Percentiles rank a stretch among this genome's conserved stretches.
These are phyloP conservation scores for Stevia rebaudiana DNA, from an alignment of 140 eudicot genomes.

Conservation along the genomic window DNA sequence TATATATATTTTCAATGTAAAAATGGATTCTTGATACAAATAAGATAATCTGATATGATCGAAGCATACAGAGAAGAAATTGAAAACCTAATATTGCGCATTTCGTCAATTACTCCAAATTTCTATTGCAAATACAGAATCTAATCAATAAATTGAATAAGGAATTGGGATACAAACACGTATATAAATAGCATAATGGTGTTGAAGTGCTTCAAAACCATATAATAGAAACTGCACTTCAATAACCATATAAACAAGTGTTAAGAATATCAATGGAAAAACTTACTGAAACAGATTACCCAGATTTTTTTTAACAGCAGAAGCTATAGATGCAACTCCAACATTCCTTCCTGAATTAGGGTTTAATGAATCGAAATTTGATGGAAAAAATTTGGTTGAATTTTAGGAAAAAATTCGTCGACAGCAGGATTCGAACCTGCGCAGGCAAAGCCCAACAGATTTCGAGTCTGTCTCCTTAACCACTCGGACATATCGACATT, in stretches of 20 bases:
- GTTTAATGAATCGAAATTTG: neutral
- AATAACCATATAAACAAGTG: neutral
- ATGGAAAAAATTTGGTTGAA: too few relatives aligned
- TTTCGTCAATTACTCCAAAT: too few relatives aligned
- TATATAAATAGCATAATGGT: neutral
- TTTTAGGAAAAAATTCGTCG: slow-evolving; percentile 44
- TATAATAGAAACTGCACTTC: neutral
- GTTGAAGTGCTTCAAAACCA: neutral
- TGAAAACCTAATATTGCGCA: neutral
- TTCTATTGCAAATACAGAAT: neutral
- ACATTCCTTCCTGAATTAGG: neutral
- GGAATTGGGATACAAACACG: neutral
- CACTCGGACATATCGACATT: slow-evolving; percentile 99
- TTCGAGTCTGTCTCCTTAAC: slow-evolving; percentile 99
- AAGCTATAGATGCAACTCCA: neutral
- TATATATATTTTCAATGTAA: neutral
- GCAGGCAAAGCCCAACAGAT: slow-evolving; percentile 99
- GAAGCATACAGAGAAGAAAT: neutral
- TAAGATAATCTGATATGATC: neutral
- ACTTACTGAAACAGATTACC: neutral
- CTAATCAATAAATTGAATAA: neutral
- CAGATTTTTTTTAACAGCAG: neutral
- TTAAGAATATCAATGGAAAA: neutral
- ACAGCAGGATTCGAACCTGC: slow-evolving; percentile 99
- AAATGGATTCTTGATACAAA: neutral